Base-by-base conservation (phyloP, 2,329 filamentous ascomycete species). In the Elsinoe necatrix region DNA sequence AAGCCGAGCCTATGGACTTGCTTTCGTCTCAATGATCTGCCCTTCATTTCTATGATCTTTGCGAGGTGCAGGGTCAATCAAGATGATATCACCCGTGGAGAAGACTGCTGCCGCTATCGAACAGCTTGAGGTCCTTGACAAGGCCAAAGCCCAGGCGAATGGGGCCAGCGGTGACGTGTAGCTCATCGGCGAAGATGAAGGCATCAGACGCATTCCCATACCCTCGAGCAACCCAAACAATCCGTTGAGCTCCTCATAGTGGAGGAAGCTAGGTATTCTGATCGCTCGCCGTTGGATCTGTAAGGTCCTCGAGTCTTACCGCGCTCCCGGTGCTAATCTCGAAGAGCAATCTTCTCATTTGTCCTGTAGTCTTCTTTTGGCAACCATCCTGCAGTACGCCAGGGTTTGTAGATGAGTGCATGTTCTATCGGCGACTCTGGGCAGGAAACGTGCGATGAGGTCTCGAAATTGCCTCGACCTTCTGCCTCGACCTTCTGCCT, bases 211-310 rank as follows among this genome's bases (percentile, higher is more conserved):
- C 5, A 62, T 64, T 12, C 63, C 63, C 9, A 55, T 64, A 4
- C 63, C 63, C 16, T 63, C 63, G 4, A 41, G 54, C 21, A 57
- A 60, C n/a, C 54, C 59, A 1, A 61, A 62, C 61, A 67, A 69
- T 41, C 67, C 67, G 12, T 59, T 68, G 16, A 69, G 67, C 57
- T 56, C 67, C 21, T 55, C 61, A 12, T 65, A 63, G 55, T 65
- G 60, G 63, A 62, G 62, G 3, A 69, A 69, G 48, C 57, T 66
- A 9, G 58, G 65, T 3, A 63, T 68, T 18, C 60, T 69, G 9
- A 42, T 65, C 7, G 61, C 62, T 41, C 67, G 65, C 55, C 68
- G 67, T 55, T 68, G 66, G 64, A 69, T 67, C 54, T 65, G 55
- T 64, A 31, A 61, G 34, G 60, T 2, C 23, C 14, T 14, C 11